A percentile compares a stretch with the other conserved stretches of the same genome.
These are phyloP conservation scores for Aspergillus pseudoglaucus DNA, from an alignment of 2,329 filamentous ascomycete genomes.

Conservation along the genomic window DNA sequence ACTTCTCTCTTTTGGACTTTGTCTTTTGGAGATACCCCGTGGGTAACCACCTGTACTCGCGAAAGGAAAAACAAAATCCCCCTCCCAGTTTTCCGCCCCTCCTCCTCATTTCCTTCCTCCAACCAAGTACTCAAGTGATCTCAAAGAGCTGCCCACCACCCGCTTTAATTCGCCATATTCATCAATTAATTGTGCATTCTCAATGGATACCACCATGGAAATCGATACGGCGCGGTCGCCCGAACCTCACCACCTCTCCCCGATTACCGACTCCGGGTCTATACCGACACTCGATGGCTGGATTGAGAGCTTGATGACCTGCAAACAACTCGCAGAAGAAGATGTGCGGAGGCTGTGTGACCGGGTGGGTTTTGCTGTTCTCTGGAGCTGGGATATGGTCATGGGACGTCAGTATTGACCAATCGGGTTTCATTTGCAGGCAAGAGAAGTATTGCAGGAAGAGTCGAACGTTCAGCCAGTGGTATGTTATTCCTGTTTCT, in stretches of 20 bases:
- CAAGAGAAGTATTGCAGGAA: constrained; percentile 90
- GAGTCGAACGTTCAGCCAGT: constrained; percentile 99
- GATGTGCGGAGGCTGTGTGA: constrained; percentile 97
- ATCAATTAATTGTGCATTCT: constrained; percentile 14
- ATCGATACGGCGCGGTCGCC: constrained; percentile 82
- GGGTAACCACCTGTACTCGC: constrained; percentile 2
- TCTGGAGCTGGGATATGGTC: constrained; percentile 8
- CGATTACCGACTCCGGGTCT: constrained; percentile 74
- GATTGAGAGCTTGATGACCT: constrained; percentile 97
- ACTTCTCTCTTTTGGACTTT: not conserved
- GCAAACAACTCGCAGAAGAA: constrained; percentile 92
- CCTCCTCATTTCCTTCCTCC: constrained; percentile 18
- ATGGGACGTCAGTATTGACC: not conserved
- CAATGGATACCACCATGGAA: constrained; percentile 98
- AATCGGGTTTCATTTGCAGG: constrained; percentile 46
- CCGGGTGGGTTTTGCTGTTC: constrained; percentile 59
- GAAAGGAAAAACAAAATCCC: constrained; percentile 6
- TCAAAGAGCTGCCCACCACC: constrained; percentile 1
- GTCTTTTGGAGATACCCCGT: not conserved
- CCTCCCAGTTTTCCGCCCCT: constrained; percentile 13
- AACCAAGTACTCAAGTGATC: not conserved
- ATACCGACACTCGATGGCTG: constrained; percentile 93
- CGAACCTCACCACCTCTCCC: constrained; percentile 67
- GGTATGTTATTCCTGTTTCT: constrained; percentile 50
- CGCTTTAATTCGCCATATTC: constrained; percentile 6